Conservation (phyloP, 352 stramenopile genomes). For the Globisporangium spiculum region DNA sequence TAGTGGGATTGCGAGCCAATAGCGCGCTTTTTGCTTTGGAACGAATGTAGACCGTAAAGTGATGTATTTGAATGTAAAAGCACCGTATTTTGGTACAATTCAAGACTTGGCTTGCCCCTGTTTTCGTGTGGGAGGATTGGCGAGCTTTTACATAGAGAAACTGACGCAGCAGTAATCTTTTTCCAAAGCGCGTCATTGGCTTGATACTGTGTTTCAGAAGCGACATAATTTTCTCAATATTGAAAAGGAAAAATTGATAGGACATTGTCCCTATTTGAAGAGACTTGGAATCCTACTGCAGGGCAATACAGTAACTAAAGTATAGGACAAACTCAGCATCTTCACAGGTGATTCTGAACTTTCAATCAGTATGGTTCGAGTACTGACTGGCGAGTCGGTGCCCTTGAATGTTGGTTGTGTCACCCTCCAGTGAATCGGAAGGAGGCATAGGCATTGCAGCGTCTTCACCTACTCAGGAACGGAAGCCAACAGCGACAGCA, state of each 20-base stretch:
- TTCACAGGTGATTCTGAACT: background rate
- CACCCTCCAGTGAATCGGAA: too few species aligned
- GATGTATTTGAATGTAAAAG: background rate
- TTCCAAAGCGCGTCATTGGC: background rate
- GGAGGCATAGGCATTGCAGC: too few species aligned
- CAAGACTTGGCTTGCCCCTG: background rate
- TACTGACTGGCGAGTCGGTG: too few species aligned
- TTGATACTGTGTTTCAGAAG: background rate
- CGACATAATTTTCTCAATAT: background rate
- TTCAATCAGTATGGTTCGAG: background rate
- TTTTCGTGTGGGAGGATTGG: background rate
- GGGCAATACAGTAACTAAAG: background rate
- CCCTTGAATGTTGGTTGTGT: too few species aligned
- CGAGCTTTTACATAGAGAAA: background rate
- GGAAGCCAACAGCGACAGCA: too few species aligned
- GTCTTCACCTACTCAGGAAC: too few species aligned
- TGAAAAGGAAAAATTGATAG: background rate
- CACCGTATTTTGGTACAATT: background rate
- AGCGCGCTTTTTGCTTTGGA: background rate
- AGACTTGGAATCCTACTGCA: background rate
- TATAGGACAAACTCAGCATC: background rate
- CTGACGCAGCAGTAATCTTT: background rate
- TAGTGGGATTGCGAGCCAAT: background rate
- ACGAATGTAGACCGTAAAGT: background rate
- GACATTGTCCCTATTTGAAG: background rate